These are phyloP conservation scores for Aschersonia sp. DNA, from an alignment of 2,329 filamentous ascomycete species.

Conservation along the genomic window DNA sequence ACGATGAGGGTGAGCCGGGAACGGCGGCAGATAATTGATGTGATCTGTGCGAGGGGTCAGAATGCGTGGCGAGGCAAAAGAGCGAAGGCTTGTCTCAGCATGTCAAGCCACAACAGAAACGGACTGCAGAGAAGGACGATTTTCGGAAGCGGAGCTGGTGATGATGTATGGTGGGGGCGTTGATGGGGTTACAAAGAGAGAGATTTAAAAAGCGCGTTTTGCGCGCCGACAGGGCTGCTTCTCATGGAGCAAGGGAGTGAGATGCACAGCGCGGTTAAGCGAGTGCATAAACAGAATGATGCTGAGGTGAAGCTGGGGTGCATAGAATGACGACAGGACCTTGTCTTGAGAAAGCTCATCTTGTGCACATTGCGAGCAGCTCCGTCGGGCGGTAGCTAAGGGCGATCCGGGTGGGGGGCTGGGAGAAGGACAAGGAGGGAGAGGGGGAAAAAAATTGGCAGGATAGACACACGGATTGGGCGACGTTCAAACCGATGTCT, in stretches of 20 bases:
- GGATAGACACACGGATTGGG: background rate
- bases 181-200: background rate
- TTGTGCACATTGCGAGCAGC: conserved; percentile 21
- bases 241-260: background rate
- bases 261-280: background rate
- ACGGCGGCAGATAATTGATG: conserved; percentile 40
- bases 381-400: conserved; percentile 9
- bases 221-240: background rate
- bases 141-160: conserved; percentile 1
- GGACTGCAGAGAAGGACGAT: background rate
- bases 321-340: conserved; percentile 9
- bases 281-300: background rate
- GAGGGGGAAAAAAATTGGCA: background rate
- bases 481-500: too few relatives aligned
- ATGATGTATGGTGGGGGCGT: background rate
- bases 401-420: background rate
- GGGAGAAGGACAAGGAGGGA: background rate
- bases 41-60: conserved; percentile 22
- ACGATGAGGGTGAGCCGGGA: conserved; percentile 64
- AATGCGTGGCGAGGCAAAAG: background rate
- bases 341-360: conserved; percentile 30
- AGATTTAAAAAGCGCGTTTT: background rate
- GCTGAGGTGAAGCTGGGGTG: background rate
- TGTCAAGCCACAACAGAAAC: background rate
- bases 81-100: too few relatives aligned